These are phyloP conservation scores for Debaryomyces maramus DNA, from an alignment of 805 yeast genomes.

Conservation along the genomic window DNA sequence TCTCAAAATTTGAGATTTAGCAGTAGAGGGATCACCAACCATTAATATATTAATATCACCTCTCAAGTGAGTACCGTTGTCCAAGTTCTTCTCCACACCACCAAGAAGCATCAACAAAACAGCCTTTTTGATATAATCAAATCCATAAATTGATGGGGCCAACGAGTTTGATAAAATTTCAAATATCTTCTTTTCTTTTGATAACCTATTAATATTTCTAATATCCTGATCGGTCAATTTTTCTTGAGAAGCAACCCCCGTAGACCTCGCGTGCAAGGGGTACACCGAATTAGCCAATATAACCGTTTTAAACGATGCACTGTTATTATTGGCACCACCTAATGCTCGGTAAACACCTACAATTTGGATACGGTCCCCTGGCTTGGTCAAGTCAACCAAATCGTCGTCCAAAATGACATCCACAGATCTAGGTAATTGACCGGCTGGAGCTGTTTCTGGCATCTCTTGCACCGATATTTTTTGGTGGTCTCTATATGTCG, in stretches of 20 bases:
- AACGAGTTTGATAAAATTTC: conserved; percentile 79
- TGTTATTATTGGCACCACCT: conserved; percentile 65
- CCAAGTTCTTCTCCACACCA: conserved; percentile 90
- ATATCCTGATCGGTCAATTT: conserved; percentile 77
- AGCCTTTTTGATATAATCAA: conserved; percentile 86
- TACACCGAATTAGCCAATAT: conserved; percentile 86
- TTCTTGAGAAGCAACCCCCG: conserved; percentile 73
- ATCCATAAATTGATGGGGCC: conserved; percentile 96
- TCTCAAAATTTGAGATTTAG: conserved; percentile 92
- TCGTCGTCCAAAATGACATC: conserved; percentile 95
- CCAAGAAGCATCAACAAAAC: conserved; percentile 88
- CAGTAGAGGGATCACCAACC: conserved; percentile 99
- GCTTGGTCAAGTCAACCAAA: conserved; percentile 86
- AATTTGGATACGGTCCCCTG: conserved; percentile 93
- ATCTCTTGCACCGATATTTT: conserved; percentile 91
- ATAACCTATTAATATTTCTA: conserved; percentile 76
- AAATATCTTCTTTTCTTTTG: conserved; percentile 71
- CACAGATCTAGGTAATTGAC: conserved; percentile 90
- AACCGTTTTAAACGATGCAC: conserved; percentile 77
- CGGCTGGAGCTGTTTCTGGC: conserved; percentile 98
- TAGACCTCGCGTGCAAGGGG: conserved; percentile 82
- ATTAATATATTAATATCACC: conserved; percentile 94
- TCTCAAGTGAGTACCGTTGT: conserved; percentile 93
- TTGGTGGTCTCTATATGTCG: conserved; percentile 92
- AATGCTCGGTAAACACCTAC: conserved; percentile 92